Evolutionary conservation across 2,329 filamentous ascomycete species (phyloP).

Genomic region (Ascochyta lentis): DNA sequence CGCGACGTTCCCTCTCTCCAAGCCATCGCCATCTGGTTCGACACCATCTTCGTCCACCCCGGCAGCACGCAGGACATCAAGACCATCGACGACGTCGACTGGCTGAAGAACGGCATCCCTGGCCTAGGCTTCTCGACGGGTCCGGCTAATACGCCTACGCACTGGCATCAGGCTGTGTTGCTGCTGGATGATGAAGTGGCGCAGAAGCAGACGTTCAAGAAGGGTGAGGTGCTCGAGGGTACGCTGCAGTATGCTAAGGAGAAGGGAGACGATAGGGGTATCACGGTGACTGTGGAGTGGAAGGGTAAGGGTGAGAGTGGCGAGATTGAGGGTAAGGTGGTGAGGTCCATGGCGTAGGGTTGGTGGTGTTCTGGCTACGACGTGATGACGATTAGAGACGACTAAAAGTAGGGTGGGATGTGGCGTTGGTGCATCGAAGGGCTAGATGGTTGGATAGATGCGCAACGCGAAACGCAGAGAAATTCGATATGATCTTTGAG

Average conservation of each 20-base stretch:
- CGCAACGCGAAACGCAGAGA: no score
- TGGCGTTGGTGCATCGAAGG: no score
- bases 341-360: slow-evolving; percentile 39
- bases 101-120: slow-evolving; percentile 61
- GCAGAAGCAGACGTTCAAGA: slow-evolving; percentile 44
- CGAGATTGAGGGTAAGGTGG: slow-evolving; percentile 41
- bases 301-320: slow-evolving; percentile 37
- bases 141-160: slow-evolving; percentile 76
- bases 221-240: slow-evolving; percentile 73
- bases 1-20: slow-evolving; percentile 74
- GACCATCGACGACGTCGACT: slow-evolving; percentile 65
- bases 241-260: slow-evolving; percentile 74
- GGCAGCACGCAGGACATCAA: slow-evolving; percentile 33
- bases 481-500: no score
- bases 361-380: not conserved
- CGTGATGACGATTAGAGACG: not conserved
- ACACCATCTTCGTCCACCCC: slow-evolving; percentile 83
- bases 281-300: slow-evolving; percentile 52
- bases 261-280: slow-evolving; percentile 48
- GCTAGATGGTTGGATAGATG: not conserved
- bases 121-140: slow-evolving; percentile 89
- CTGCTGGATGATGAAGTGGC: slow-evolving; percentile 68
- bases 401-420: not conserved
- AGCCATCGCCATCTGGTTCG: slow-evolving; percentile 91
- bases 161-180: slow-evolving; percentile 88